Evolutionary conservation across 2,329 filamentous ascomycete genomes (phyloP).

Genomic region (Trematosphaeria pertusa): DNA sequence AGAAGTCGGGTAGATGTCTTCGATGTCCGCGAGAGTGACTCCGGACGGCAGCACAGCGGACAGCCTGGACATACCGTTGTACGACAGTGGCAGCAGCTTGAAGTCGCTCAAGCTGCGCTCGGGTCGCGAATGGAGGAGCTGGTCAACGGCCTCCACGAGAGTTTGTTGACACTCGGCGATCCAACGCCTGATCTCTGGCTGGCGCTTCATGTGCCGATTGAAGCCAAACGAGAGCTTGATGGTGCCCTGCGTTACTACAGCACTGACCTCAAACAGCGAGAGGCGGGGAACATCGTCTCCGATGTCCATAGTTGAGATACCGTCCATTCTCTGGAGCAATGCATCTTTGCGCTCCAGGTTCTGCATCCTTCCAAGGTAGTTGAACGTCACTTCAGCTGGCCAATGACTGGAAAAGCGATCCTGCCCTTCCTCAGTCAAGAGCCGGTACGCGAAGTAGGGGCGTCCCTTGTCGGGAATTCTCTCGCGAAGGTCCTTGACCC

Average conservation of each 20-base stretch:
- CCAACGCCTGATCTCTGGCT: constrained; percentile 38
- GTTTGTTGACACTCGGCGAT: constrained; percentile 35
- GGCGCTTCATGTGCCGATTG: constrained; percentile 40
- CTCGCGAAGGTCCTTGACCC: constrained; percentile 41
- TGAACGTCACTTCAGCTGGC: constrained; percentile 43
- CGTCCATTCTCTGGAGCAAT: constrained; percentile 29
- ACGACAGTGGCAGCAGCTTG: constrained; percentile 39
- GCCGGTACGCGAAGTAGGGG: constrained; percentile 40
- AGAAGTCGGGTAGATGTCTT: constrained; percentile 40
- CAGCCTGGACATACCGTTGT: constrained; percentile 37
- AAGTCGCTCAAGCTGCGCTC: constrained; percentile 38
- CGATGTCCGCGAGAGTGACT: constrained; percentile 26
- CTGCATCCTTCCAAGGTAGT: constrained; percentile 41
- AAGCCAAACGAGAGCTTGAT: constrained; percentile 42
- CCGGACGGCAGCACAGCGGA: constrained; percentile 25
- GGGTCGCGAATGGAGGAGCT: constrained; percentile 31
- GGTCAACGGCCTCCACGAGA: constrained; percentile 39
- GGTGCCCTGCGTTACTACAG: constrained; percentile 34
- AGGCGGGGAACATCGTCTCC: constrained; percentile 36
- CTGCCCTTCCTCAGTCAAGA: constrained; percentile 33
- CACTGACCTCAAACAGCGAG: constrained; percentile 41
- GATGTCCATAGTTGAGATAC: constrained; percentile 31
- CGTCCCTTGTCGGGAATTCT: constrained; percentile 40
- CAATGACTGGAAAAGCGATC: constrained; percentile 37
- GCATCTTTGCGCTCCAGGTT: constrained; percentile 39